Conservation (phyloP, 2,329 filamentous ascomycete species). For the Cladosporium halotolerans region DNA sequence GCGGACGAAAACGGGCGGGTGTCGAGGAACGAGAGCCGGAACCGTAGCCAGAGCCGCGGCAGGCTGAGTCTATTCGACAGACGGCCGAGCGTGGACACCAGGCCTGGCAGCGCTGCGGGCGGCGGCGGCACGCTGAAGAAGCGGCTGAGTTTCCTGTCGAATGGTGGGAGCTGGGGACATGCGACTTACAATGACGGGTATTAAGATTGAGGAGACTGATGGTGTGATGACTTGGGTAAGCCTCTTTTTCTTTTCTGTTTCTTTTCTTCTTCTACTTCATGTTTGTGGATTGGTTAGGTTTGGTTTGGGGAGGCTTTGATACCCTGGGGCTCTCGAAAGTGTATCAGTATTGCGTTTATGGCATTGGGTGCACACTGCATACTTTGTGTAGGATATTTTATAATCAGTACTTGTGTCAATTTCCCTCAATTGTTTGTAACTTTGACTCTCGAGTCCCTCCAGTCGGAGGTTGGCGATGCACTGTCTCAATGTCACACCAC, state of each 20-base stretch:
- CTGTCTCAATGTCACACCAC: no score
- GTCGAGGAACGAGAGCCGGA: neutral
- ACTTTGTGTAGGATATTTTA: no score
- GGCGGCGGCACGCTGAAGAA: conserved; percentile 61
- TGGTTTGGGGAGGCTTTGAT: conserved; percentile 8
- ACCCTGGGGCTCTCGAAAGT: neutral
- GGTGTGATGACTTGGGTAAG: neutral
- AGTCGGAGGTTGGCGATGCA: no score
- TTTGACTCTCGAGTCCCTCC: no score
- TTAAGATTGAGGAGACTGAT: neutral
- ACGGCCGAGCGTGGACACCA: conserved; percentile 1
- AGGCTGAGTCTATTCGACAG: conserved; percentile 8
- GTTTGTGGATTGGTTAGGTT: neutral
- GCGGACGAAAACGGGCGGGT: conserved; percentile 11
- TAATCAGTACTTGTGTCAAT: no score
- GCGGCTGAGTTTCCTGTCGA: conserved; percentile 69
- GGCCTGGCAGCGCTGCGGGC: conserved; percentile 6
- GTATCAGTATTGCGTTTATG: no score
- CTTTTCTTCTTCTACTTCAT: neutral
- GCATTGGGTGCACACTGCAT: no score
- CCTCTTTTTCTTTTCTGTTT: neutral
- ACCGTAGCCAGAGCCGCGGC: conserved; percentile 6
- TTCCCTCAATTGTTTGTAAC: no score
- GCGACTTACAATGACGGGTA: neutral
- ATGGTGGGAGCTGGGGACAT: conserved; percentile 59